These are phyloP conservation scores for Diplogelasinospora grovesii DNA, from an alignment of 495 filamentous ascomycete species.

Conservation along the genomic window DNA sequence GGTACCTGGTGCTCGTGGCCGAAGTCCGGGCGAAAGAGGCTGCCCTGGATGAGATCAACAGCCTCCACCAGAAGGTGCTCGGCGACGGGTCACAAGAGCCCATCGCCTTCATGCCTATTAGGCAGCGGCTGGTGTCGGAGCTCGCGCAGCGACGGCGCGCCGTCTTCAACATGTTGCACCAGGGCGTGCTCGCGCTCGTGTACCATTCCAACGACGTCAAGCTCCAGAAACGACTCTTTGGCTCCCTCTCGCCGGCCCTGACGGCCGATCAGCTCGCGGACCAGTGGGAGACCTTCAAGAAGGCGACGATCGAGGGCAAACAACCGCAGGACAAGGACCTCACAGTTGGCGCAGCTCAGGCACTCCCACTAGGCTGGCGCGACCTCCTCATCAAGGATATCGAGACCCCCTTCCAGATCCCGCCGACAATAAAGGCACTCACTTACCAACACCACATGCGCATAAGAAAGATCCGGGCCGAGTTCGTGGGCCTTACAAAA, in stretches of 20 bases:
- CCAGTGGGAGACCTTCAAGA: background rate
- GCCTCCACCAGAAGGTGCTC: background rate
- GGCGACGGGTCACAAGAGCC: background rate
- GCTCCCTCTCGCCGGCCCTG: background rate
- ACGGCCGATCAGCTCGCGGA: background rate
- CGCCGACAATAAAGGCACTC: background rate
- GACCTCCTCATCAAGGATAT: background rate
- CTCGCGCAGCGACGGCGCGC: background rate
- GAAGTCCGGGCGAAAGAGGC: background rate
- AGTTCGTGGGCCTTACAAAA: background rate
- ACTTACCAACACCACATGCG: background rate
- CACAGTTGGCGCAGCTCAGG: background rate
- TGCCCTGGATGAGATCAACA: background rate
- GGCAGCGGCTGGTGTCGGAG: background rate
- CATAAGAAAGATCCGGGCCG: background rate
- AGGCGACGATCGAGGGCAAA: background rate
- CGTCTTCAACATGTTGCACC: constrained; percentile 1
- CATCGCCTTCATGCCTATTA: background rate
- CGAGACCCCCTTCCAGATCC: background rate
- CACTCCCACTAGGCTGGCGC: background rate
- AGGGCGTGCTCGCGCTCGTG: background rate
- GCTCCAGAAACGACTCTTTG: background rate
- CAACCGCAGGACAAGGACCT: background rate
- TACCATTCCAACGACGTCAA: constrained; percentile 1
- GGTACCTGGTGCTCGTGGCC: background rate